These are phyloP conservation scores for Boletus rubropictus DNA, from an alignment of 768 basidiomycete species.

Conservation along the genomic window DNA sequence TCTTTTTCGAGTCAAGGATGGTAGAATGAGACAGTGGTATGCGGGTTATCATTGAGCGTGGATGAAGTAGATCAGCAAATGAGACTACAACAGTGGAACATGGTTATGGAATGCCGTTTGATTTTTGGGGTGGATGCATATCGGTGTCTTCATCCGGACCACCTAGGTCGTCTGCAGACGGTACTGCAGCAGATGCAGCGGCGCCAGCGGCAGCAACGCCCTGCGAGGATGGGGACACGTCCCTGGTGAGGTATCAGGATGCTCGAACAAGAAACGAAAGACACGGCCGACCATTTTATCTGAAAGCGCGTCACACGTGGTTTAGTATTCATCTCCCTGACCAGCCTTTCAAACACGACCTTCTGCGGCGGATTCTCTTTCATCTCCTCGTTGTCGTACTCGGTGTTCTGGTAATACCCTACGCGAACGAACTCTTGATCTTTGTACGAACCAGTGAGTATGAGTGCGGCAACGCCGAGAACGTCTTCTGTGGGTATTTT, in stretches of 20 bases:
- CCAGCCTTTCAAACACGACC: slow-evolving; percentile 73
- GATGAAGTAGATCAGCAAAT: neutral
- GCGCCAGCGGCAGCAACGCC: slow-evolving; percentile 48
- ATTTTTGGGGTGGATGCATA: slow-evolving; percentile 11
- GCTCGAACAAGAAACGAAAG: neutral
- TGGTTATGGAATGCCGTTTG: slow-evolving; percentile 24
- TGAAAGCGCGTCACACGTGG: slow-evolving; percentile 92
- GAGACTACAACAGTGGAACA: neutral
- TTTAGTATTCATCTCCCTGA: slow-evolving; percentile 85
- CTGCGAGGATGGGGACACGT: slow-evolving; percentile 50
- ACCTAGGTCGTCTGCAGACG: slow-evolving; percentile 64
- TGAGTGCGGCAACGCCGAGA: slow-evolving; percentile 93
- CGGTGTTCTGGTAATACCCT: slow-evolving; percentile 98
- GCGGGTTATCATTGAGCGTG: slow-evolving; percentile 3
- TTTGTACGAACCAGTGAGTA: slow-evolving; percentile 91
- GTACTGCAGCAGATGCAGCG: slow-evolving; percentile 66
- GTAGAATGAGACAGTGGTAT: slow-evolving; percentile 10
- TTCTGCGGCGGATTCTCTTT: slow-evolving; percentile 61
- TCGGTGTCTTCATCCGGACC: slow-evolving; percentile 32
- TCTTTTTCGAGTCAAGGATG: neutral
- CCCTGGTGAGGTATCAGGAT: slow-evolving; percentile 39
- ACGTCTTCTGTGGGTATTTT: slow-evolving; percentile 88
- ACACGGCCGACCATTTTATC: slow-evolving; percentile 66
- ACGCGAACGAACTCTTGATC: slow-evolving; percentile 99
- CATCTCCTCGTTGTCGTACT: slow-evolving; percentile 95